These are phyloP conservation scores for Aspergillus leporis DNA, from an alignment of 495 filamentous ascomycete species.

Conservation along the genomic window DNA sequence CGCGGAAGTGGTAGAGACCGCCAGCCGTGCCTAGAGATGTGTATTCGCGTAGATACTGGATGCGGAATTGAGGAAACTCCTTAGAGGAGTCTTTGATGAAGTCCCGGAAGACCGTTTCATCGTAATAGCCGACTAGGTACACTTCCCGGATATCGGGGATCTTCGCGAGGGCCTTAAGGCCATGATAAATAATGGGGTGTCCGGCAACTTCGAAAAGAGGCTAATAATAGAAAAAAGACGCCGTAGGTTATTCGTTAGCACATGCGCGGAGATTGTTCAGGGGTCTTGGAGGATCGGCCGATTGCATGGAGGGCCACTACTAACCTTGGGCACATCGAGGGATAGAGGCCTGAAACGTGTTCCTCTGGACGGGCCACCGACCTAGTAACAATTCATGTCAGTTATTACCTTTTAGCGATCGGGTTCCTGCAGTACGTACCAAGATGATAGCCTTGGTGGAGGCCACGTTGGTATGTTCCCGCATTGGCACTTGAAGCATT, in stretches of 20 bases:
- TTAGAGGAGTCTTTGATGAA: conserved; percentile 89
- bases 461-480: conserved; percentile 46
- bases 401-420: neutral
- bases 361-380: conserved; percentile 90
- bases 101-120: conserved; percentile 93
- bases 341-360: conserved; percentile 96
- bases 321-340: conserved; percentile 94
- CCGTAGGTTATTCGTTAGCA: conserved; percentile 3
- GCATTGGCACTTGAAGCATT: conserved; percentile 52
- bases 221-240: conserved; percentile 44
- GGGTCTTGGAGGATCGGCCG: conserved; percentile 13
- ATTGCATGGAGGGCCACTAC: conserved; percentile 19
- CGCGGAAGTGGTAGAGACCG: conserved; percentile 98
- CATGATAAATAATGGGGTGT: conserved; percentile 97
- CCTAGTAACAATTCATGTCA: conserved; percentile 51
- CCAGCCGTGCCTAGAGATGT: conserved; percentile 94
- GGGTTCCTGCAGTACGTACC: conserved; percentile 39
- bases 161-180: conserved; percentile 87
- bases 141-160: conserved; percentile 94
- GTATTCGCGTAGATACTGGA: conserved; percentile 98
- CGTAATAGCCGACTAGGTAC: conserved; percentile 97
- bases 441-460: conserved; percentile 73
- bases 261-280: conserved; percentile 12
- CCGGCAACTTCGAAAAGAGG: conserved; percentile 98
- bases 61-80: conserved; percentile 85